Conservation (phyloP, 305 asterid genomes). For the Coffea humblotiana region DNA sequence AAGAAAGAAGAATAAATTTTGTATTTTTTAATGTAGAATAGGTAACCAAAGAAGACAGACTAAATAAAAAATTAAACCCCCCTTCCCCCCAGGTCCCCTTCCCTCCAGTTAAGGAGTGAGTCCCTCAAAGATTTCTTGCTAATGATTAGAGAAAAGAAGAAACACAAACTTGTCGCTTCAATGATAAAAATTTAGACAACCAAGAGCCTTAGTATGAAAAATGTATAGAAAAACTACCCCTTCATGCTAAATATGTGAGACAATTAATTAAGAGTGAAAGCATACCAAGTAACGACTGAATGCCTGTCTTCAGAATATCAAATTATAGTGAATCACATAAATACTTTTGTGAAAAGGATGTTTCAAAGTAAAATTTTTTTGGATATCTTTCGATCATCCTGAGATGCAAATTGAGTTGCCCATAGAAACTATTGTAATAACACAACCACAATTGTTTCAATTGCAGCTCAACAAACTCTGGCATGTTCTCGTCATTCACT, state of each 20-base stretch:
- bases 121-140: background rate
- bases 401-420: too few relatives aligned
- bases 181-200: background rate
- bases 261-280: background rate
- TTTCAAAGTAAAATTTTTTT: too few relatives aligned
- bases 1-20: background rate
- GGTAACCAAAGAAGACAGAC: background rate
- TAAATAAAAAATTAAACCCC: background rate
- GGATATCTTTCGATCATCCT: background rate
- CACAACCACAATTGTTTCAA: too few relatives aligned
- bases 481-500: background rate
- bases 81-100: too few relatives aligned
- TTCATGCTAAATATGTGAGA: background rate
- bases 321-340: background rate
- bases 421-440: background rate
- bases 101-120: background rate
- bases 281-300: background rate
- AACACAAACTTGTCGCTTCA: background rate
- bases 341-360: background rate
- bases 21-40: background rate
- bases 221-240: background rate
- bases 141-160: background rate
- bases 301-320: background rate
- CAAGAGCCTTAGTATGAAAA: background rate
- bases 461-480: background rate